phyloP scores from a whole-genome alignment of 208 protist species.

The Crithidia thermophila region DNA sequence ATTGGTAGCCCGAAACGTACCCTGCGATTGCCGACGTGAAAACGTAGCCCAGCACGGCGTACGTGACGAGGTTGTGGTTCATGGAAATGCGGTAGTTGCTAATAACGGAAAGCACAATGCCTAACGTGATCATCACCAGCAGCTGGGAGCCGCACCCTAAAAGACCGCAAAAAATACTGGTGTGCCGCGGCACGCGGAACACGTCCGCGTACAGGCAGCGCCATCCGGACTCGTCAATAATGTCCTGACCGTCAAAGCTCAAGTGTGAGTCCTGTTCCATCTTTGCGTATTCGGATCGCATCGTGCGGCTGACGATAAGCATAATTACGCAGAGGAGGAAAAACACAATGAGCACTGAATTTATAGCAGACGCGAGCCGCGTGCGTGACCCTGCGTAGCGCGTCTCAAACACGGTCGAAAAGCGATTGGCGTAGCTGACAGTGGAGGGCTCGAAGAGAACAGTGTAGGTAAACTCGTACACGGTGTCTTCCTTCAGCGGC shows the following conservation, averaged over 20 bases:
- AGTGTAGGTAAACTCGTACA: slow-evolving; percentile 90
- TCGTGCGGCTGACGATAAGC: slow-evolving; percentile 90
- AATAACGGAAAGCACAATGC: slow-evolving; percentile 38
- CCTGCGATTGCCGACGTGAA: slow-evolving; percentile 19
- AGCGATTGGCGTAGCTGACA: slow-evolving; percentile 85
- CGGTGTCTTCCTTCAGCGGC: slow-evolving; percentile 21
- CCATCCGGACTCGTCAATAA: slow-evolving; percentile 95
- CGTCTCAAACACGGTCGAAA: slow-evolving; percentile 91
- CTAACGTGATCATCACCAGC: background rate
- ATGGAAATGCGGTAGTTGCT: slow-evolving; percentile 17
- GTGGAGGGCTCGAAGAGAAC: slow-evolving; percentile 65
- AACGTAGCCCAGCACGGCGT: slow-evolving; percentile 20
- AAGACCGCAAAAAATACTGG: slow-evolving; percentile 79
- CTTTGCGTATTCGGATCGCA: slow-evolving; percentile 83
- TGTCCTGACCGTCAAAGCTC: slow-evolving; percentile 45
- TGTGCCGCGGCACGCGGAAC: slow-evolving; percentile 86
- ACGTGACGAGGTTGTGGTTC: slow-evolving; percentile 25
- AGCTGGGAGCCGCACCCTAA: slow-evolving; percentile 79
- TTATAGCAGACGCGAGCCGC: slow-evolving; percentile 92
- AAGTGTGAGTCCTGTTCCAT: slow-evolving; percentile 68
- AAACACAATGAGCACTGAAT: slow-evolving; percentile 92
- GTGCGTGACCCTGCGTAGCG: slow-evolving; percentile 91
- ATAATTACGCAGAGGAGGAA: slow-evolving; percentile 90
- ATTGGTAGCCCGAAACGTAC: slow-evolving; percentile 34
- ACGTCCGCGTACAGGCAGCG: slow-evolving; percentile 96